Evolutionary conservation across 208 protist genomes (phyloP).

Genomic region (Herpetomonas tarakana): DNA sequence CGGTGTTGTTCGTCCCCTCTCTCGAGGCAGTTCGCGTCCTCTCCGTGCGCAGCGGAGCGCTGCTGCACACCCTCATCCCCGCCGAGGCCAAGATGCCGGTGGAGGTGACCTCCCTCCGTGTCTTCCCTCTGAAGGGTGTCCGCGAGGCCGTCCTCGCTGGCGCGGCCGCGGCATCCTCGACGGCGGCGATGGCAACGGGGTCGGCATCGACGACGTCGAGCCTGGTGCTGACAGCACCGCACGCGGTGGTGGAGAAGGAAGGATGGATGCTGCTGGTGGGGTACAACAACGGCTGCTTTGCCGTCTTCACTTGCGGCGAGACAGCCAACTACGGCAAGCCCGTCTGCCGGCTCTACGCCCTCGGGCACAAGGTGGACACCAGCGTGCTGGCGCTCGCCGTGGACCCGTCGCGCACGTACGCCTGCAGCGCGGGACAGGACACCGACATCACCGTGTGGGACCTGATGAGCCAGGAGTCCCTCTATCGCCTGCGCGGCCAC

Average conservation of each 20-base stretch:
- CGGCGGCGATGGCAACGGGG: neutral
- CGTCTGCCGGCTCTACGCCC: conserved; percentile 77
- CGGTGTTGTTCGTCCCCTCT: conserved; percentile 71
- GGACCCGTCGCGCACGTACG: conserved; percentile 30
- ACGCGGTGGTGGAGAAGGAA: conserved; percentile 17
- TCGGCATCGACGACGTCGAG: neutral
- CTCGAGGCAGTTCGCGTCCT: conserved; percentile 86
- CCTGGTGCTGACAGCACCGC: neutral
- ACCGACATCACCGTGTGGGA: conserved; percentile 99
- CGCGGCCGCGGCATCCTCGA: neutral
- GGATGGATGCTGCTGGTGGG: conserved; percentile 82
- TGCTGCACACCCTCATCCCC: conserved; percentile 72
- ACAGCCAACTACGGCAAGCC: conserved; percentile 81
- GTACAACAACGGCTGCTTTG: conserved; percentile 83
- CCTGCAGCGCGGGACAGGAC: conserved; percentile 94
- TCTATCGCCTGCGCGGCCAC: conserved; percentile 85
- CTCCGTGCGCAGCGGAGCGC: conserved; percentile 65
- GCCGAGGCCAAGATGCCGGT: conserved; percentile 73
- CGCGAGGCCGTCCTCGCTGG: neutral
- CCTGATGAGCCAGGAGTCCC: conserved; percentile 69
- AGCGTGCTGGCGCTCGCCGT: conserved; percentile 85
- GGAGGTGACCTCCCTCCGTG: conserved; percentile 68
- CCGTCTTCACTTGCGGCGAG: conserved; percentile 63
- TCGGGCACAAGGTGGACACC: conserved; percentile 81
- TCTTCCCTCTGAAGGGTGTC: conserved; percentile 36